Evolutionary conservation across 1,284 basidiomycete genomes (phyloP), one percentile per base, ranked within the genome.

Genomic region (Ustilago shanxiensis): DNA sequence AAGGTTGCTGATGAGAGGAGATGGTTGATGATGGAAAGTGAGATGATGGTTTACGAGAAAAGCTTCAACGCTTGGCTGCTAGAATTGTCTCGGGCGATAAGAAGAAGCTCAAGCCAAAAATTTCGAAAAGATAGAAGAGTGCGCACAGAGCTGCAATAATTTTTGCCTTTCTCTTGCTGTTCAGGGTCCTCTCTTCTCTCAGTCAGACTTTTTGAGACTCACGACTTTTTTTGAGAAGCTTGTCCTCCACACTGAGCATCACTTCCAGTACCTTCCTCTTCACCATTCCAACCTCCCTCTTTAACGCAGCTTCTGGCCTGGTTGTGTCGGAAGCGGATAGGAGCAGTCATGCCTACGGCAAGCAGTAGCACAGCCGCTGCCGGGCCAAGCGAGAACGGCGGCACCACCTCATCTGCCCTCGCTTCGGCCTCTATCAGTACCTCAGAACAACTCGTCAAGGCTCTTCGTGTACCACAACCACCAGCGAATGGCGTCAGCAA

Each of bases 391-490:
- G 18, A 24, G 28, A 18, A 55, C 14, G 29, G 28, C 41, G 41
- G 22, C 47, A 28, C 24, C 26, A 26, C 47, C 13, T 49, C 51
- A 18, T 63, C 61, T 26, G 49, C 57, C 20, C 58, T 82, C 22
- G 61, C 49, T 9, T 31, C 44, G 13, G 79, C 77, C 24, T 76
- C 72, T 18, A 80, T 82, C 52, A 60, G 69, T 24, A 79, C 80
- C 31, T 80, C 80, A 5, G 80, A 82, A 67, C 74, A 79, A 65
- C 77, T 82, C 26, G 72, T 82, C 29, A 76, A 82, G 59, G 52
- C 71, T 20, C 74, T 82, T 9, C 79, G 80, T 53, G 63, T 72
- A 7, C 54, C 65, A 7, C 65, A 72, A 39, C 49, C 62, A 39
- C 63, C 67, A 14, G 41, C 68, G 20, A 60, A 69, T 16, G 55